Percentiles rank a stretch among this genome's conserved stretches.
These are phyloP conservation scores for Reticulascus tulasneorum DNA, from an alignment of 2,329 filamentous ascomycete species.

Conservation along the genomic window DNA sequence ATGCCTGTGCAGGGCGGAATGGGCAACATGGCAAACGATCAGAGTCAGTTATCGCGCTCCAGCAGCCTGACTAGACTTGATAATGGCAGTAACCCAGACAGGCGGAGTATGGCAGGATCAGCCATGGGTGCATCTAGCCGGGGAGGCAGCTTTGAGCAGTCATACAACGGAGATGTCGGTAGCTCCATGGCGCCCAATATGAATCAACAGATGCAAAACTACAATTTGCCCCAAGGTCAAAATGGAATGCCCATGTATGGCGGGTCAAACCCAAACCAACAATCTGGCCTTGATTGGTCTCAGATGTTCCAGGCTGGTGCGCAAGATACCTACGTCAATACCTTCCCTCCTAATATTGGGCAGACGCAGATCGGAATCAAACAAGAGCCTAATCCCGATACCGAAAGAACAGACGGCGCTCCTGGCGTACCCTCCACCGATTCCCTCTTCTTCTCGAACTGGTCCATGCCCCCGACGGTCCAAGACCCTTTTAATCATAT, in stretches of 20 bases:
- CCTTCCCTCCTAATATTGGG: conserved; percentile 62
- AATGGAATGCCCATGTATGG: conserved; percentile 63
- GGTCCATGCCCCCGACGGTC: conserved; percentile 42
- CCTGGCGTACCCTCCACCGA: conserved; percentile 40
- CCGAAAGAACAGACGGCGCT: conserved; percentile 43
- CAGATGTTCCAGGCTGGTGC: conserved; percentile 74
- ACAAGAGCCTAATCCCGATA: conserved; percentile 57
- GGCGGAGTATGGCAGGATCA: conserved; percentile 51
- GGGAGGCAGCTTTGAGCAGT: conserved; percentile 42
- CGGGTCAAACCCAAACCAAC: conserved; percentile 57
- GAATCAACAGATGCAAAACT: conserved; percentile 60
- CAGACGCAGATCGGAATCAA: conserved; percentile 68
- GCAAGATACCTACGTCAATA: conserved; percentile 61
- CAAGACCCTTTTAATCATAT: conserved; percentile 50
- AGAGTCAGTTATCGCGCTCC: conserved; percentile 58
- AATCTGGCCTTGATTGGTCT: conserved; percentile 68
- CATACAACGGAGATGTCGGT: conserved; percentile 54
- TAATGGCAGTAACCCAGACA: conserved; percentile 52
- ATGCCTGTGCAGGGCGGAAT: conserved; percentile 56
- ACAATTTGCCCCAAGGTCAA: conserved; percentile 59
- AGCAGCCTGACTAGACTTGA: conserved; percentile 57
- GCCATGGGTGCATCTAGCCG: conserved; percentile 45
- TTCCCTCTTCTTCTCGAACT: conserved; percentile 46
- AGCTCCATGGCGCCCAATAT: conserved; percentile 59
- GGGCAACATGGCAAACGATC: conserved; percentile 57